Base-by-base conservation (phyloP, 1,284 basidiomycete genomes). In the Anthracocystis walkeri region DNA sequence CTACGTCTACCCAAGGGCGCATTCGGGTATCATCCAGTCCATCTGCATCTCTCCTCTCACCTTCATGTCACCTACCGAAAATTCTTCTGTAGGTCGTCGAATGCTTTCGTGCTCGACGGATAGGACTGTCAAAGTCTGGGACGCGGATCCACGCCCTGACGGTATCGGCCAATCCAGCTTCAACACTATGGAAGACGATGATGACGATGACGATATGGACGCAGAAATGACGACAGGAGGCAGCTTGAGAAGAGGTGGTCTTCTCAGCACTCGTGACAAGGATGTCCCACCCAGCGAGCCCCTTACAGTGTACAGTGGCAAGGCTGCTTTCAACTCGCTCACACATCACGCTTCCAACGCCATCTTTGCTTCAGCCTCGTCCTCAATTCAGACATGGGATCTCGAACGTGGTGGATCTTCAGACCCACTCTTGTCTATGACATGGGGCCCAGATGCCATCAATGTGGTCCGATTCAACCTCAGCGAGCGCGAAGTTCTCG, bases 311-410 rank as follows among this genome's bases (percentile, higher is more conserved):
- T 85, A 82, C 77, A 75, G 77, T 44, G 79, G 79, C 33, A 77
- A 78, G 51, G 57, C 78, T 5, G 82, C 83, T 3, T 82, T 59
- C 80, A 95, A 94, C 83, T 92, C 92, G 44, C 92, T 99, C 86
- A 94, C 97, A 79, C 97, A 98, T 83, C 97, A 98, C 85, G 90
- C 92, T 50, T 90, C 90, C 46, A 92, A 94, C 71, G 89, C 92
- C 21, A 85, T 95, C 4, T 99, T 99, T 80, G 96, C 95, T 0
- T 97, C 96, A 0, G 95, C 94, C 2, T 96, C 94, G 1, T 94
- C 92, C 80, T 89, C 90, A 27, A 95, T 99, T 12, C 96, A 99
- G 85, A 89, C 98, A 77, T 99, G 97, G 97, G 97, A 99, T 82
- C 93, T 98, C 86, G 95, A 92, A 50, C 93, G 83, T 12, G 81